These are phyloP conservation scores for Xylaria scruposa DNA, from an alignment of 495 filamentous ascomycete genomes.

Conservation along the genomic window DNA sequence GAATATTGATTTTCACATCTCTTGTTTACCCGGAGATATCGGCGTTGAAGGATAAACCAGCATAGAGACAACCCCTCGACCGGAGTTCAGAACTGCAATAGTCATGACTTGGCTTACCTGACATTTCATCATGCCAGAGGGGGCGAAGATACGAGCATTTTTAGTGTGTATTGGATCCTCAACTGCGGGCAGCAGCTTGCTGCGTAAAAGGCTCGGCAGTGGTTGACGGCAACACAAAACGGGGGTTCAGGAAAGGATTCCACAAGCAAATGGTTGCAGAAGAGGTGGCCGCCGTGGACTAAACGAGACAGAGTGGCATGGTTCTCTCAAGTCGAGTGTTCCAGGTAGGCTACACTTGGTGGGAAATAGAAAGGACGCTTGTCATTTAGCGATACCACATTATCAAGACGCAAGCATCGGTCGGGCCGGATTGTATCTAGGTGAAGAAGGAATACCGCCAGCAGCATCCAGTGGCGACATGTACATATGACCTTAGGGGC, in stretches of 20 bases:
- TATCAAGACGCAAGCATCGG: slow-evolving; percentile 1
- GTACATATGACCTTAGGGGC: slow-evolving; percentile 36
- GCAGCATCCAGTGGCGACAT: slow-evolving; percentile 33
- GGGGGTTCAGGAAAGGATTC: slow-evolving; percentile 27
- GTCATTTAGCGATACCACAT: slow-evolving; percentile 19
- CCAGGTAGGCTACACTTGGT: not conserved
- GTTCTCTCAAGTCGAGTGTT: slow-evolving; percentile 1
- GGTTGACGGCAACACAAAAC: slow-evolving; percentile 24
- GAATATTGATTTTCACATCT: slow-evolving; percentile 37
- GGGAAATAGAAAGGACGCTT: slow-evolving; percentile 8
- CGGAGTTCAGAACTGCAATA: slow-evolving; percentile 41
- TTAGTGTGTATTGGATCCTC: slow-evolving; percentile 34
- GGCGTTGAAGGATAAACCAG: slow-evolving; percentile 46
- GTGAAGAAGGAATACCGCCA: not conserved
- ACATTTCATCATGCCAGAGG: slow-evolving; percentile 31
- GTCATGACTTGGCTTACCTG: slow-evolving; percentile 39
- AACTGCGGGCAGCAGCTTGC: slow-evolving; percentile 28
- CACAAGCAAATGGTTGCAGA: slow-evolving; percentile 5
- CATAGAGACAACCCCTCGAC: slow-evolving; percentile 44
- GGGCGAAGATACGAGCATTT: slow-evolving; percentile 6
- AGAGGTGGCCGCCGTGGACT: not conserved
- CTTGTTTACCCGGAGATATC: slow-evolving; percentile 39
- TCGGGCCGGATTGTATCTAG: slow-evolving; percentile 9
- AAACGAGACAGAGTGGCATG: not conserved
- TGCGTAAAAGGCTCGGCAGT: slow-evolving; percentile 27